phyloP scores from a whole-genome alignment of 2,329 filamentous ascomycete species.

The Tolypocladium cylindrosporum region DNA sequence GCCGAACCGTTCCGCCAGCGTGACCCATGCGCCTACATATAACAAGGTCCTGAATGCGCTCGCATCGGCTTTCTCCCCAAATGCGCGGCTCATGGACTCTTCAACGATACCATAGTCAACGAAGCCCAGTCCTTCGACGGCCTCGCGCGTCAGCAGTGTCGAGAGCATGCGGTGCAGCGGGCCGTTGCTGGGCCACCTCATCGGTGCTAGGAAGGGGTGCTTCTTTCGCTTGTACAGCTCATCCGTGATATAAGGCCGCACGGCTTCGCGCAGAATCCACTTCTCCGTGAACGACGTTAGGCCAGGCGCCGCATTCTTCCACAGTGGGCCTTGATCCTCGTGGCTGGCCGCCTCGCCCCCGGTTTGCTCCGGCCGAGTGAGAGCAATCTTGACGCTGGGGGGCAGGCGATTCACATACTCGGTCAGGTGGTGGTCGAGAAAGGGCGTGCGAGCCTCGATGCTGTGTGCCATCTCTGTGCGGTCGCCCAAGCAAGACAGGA shows the following conservation, averaged over 20 bases:
- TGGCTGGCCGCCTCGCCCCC: no score
- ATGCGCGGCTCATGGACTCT: conserved; percentile 24
- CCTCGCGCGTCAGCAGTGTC: conserved; percentile 21
- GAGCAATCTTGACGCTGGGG: no score
- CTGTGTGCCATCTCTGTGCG: conserved; percentile 24
- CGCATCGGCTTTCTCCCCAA: conserved; percentile 22
- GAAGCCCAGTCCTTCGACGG: conserved; percentile 28
- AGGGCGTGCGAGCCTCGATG: conserved; percentile 23
- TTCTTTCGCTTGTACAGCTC: conserved; percentile 40
- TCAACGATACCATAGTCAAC: conserved; percentile 25
- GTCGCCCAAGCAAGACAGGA: conserved; percentile 20
- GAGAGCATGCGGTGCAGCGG: conserved; percentile 27
- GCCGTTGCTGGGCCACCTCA: conserved; percentile 27
- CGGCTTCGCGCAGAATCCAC: conserved; percentile 39
- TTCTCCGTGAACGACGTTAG: conserved; percentile 29
- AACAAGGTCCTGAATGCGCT: conserved; percentile 25
- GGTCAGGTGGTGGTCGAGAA: conserved; percentile 10
- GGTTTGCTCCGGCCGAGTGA: no score
- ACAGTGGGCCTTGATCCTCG: conserved; percentile 4
- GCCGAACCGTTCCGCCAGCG: conserved; percentile 29
- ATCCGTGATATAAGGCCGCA: conserved; percentile 37
- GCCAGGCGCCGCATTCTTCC: conserved; percentile 3
- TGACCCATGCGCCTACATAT: conserved; percentile 30
- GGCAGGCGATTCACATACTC: no score
- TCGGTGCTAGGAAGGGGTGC: conserved; percentile 36